Conservation (phyloP, 139 green algal genomes). For the Nannochloris sp. region DNA sequence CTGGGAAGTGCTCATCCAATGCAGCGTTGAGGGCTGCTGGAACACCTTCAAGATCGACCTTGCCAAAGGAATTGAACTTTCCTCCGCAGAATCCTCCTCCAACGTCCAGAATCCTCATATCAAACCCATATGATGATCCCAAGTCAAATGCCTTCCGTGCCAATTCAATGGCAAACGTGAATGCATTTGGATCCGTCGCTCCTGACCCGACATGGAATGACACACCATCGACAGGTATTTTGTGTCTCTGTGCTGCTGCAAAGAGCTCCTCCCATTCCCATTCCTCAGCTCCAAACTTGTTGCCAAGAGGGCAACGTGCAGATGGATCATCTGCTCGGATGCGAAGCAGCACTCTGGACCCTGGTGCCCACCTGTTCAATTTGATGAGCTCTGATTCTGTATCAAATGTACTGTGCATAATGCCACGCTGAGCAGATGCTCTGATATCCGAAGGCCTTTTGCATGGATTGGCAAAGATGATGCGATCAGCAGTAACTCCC, state of each 20-base stretch:
- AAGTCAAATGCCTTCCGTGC: constrained; percentile 65
- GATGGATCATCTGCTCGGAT: constrained; percentile 74
- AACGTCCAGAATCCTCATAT: constrained; percentile 90
- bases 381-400: constrained; percentile 86
- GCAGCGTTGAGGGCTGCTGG: constrained; percentile 73
- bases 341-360: constrained; percentile 63
- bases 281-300: constrained; percentile 84
- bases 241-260: constrained; percentile 14
- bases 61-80: constrained; percentile 45
- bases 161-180: constrained; percentile 36
- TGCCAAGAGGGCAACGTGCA: constrained; percentile 40
- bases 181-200: constrained; percentile 69
- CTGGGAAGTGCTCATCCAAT: constrained; percentile 78
- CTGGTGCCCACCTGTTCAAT: constrained; percentile 23
- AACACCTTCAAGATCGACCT: constrained; percentile 65
- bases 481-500: constrained; percentile 62
- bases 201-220: constrained; percentile 94
- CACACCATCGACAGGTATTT: constrained; percentile 73
- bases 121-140: constrained; percentile 56
- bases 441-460: constrained; percentile 81
- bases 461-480: constrained; percentile 93
- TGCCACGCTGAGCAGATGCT: constrained; percentile 27
- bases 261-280: constrained; percentile 29
- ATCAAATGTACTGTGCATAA: constrained; percentile 89
- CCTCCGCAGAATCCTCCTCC: constrained; percentile 86